Conservation (phyloP, 139 green algal genomes). For the Chlorokybus atmophyticus region DNA sequence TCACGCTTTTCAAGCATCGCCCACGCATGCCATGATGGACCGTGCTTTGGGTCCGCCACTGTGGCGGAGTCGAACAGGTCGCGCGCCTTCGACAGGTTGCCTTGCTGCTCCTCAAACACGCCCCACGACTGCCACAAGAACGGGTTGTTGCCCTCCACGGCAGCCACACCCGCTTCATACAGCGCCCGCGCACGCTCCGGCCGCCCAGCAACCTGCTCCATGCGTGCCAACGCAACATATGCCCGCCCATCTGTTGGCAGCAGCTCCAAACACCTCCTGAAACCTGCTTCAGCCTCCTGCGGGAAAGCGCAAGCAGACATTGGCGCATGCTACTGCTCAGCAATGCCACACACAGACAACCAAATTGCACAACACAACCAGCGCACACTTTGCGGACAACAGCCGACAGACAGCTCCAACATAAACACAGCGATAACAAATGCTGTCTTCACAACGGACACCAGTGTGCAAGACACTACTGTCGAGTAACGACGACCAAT, state of each 20-base stretch:
- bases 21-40: constrained; percentile 91
- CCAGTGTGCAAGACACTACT: no score
- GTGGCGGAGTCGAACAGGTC: constrained; percentile 81
- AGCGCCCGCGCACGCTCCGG: constrained; percentile 64
- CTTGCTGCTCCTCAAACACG: constrained; percentile 55
- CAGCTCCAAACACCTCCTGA: not conserved
- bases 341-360: no score
- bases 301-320: no score
- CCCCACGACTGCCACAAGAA: constrained; percentile 89
- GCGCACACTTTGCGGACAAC: no score
- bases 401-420: no score
- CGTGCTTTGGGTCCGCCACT: constrained; percentile 66
- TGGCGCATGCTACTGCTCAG: no score
- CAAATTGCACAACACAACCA: no score
- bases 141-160: constrained; percentile 62
- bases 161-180: constrained; percentile 71
- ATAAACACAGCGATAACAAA: no score
- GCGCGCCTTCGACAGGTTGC: constrained; percentile 54
- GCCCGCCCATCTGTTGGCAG: constrained; percentile 48
- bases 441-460: no score
- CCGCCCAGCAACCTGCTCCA: constrained; percentile 50
- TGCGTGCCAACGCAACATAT: constrained; percentile 81
- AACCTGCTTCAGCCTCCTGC: no score
- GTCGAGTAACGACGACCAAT: no score
- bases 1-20: constrained; percentile 79